Conservation (phyloP, 768 basidiomycete genomes). For the Serendipita sp. region DNA sequence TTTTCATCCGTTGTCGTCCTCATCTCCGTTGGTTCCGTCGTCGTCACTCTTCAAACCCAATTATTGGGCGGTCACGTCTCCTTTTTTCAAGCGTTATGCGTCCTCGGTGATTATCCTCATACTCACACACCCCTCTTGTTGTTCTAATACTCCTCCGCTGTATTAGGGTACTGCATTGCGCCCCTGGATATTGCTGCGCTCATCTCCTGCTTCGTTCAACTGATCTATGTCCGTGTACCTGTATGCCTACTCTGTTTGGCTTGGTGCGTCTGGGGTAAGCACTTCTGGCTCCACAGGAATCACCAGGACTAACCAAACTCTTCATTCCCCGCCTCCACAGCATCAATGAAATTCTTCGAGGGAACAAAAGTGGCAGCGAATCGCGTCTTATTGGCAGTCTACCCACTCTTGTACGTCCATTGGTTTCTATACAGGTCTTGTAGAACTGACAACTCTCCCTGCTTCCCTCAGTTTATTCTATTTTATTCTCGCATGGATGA, state of each 20-base stretch:
- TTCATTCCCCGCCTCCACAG: conserved; percentile 23
- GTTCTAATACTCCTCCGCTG: neutral
- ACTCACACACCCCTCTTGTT: neutral
- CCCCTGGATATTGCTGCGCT: conserved; percentile 84
- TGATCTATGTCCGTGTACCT: conserved; percentile 77
- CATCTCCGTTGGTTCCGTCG: conserved; percentile 75
- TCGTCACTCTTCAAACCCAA: conserved; percentile 92
- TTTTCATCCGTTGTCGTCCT: conserved; percentile 93
- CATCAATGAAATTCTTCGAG: conserved; percentile 87
- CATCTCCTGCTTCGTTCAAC: conserved; percentile 66
- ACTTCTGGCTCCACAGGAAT: neutral
- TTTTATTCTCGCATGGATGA: conserved; percentile 94
- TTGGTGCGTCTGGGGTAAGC: conserved; percentile 93
- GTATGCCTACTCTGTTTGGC: conserved; percentile 76
- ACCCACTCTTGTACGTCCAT: conserved; percentile 68
- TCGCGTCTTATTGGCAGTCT: conserved; percentile 81
- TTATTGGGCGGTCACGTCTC: conserved; percentile 39
- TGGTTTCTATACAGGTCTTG: neutral
- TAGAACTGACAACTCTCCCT: conserved; percentile 2
- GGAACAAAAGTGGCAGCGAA: conserved; percentile 88
- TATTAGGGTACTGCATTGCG: conserved; percentile 70
- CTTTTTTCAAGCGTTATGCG: conserved; percentile 93
- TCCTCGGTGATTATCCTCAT: conserved; percentile 31
- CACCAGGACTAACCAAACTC: neutral
- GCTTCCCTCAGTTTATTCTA: conserved; percentile 54